phyloP scores from a whole-genome alignment of 345 rosid genomes.

The Isatis tinctoria region DNA sequence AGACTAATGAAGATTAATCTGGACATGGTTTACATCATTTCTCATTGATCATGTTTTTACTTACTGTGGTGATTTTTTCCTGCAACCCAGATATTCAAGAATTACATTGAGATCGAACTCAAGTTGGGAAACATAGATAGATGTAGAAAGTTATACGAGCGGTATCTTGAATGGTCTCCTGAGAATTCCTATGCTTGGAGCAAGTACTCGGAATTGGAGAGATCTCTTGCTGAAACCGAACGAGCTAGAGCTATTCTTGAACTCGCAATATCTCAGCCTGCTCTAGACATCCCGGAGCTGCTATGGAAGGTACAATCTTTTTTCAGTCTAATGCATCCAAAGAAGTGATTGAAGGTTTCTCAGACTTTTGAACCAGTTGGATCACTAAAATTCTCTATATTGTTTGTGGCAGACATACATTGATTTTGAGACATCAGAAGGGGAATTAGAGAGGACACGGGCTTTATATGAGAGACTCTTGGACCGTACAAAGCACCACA shows the following conservation, averaged over 20 bases:
- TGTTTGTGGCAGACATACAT: neutral
- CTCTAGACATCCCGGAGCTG: slow-evolving; percentile 5
- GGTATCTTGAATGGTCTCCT: slow-evolving; percentile 8
- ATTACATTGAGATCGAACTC: neutral
- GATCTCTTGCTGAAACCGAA: neutral
- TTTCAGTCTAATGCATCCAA: neutral
- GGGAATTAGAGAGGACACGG: neutral
- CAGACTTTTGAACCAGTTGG: neutral
- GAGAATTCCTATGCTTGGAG: slow-evolving; percentile 3
- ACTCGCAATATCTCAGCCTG: neutral
- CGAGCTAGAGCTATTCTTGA: neutral
- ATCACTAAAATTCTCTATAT: neutral
- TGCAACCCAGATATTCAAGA: neutral
- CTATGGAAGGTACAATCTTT: neutral
- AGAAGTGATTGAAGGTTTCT: neutral
- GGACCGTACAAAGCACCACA: neutral
- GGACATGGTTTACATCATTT: neutral
- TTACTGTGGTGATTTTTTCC: neutral
- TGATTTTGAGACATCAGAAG: neutral
- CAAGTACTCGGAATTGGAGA: neutral
- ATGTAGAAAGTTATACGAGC: neutral
- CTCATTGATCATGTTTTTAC: neutral
- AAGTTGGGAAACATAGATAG: neutral
- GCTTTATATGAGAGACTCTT: neutral
- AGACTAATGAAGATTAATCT: neutral